Evolutionary conservation across 1,284 basidiomycete species (phyloP), one percentile per base, ranked within the genome.

Genomic region (Ceratobasidium sp.): DNA sequence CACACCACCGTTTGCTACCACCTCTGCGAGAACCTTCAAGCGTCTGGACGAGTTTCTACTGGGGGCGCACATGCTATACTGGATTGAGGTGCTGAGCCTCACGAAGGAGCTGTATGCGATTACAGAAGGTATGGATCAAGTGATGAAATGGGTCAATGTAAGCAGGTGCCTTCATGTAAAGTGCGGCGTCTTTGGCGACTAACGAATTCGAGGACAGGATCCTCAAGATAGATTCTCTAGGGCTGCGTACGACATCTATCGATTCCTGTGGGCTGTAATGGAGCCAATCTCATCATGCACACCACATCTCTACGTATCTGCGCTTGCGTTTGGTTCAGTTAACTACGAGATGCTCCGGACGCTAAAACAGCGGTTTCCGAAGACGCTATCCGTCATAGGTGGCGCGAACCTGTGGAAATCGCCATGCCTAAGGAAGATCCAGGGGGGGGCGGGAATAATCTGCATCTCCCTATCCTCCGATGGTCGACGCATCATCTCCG

Each of bases 391-490:
- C 3, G 38, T 40, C 11, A 25, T n/a, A 21, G 23, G 3, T 18
- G 54, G 54, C 11, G 1, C 9, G 14, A n/a, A 38, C 12, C 28
- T 53, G 18, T 53, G 49, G 49, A 53, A 53, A 12, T 28, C 23
- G 9, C 49, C 21, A 53, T 30, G 8, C 12, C 49, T 28, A 53
- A 6, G 49, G 1, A 3, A 2, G 1, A 25, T 48, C 7, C 23
- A 53, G 1, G 9, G 23, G 8, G 2, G 3, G 6, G 49, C 5
- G 14, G 46, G 5, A 21, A 28, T 28, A 4, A n/a, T 1, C 18
- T 7, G n/a, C n/a, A 9, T 48, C 60, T 79, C 61, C 3, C 54
- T 49, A 11, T 72, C 71, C 16, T 46, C 71, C 0, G 72, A 73
- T 53, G 44, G 53, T 38, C 51, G 44, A 21, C 23, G 25, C 8